Base-by-base conservation (phyloP, 768 basidiomycete species). In the Russula olivacea region DNA sequence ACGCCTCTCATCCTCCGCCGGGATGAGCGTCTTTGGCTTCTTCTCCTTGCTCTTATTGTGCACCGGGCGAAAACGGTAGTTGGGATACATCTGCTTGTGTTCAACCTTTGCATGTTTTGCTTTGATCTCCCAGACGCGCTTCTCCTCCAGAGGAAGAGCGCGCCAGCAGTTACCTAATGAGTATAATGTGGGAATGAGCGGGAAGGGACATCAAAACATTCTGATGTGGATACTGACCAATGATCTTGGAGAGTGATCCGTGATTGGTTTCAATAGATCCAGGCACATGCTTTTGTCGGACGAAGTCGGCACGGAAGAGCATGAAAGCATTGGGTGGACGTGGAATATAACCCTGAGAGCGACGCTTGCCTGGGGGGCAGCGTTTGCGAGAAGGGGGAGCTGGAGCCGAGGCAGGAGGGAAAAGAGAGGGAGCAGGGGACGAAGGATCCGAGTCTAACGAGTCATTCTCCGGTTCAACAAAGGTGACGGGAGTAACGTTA, bases 51-150 rank as follows among this genome's bases (percentile, higher is more conserved):
- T 75, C 74, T 79, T 79, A 71, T 79, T 79, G 70, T 76, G 75
- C 28, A 77, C 77, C 8, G 76, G 76, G 55, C 72, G 70, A 72
- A 80, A 81, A 38, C 78, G 76, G 53, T 81, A 91, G 66, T 88
- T 80, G 0, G 89, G 88, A 71, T 88, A 88, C 62, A 75, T 77
- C 45, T 76, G 76, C 59, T 87, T 83, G 74, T 91, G 89, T 34
- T 83, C 85, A 0, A 84, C 86, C 74, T 89, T 89, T 25, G 84
- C 88, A 49, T 83, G 80, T 70, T 87, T 87, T 0, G 89, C 89
- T 59, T 81, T 81, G 38, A 80, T 74, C 69, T 90, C 87, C 89
- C 89, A 91, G 19, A 83, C 76, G 4, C 79, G 79, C 69, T 87
- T 88, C 72, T 91, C 87, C 17, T 85, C 81, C 19, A 83, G 78